These are phyloP conservation scores for Pythium myriotylum DNA, from an alignment of 352 stramenopile species.

Conservation along the genomic window DNA sequence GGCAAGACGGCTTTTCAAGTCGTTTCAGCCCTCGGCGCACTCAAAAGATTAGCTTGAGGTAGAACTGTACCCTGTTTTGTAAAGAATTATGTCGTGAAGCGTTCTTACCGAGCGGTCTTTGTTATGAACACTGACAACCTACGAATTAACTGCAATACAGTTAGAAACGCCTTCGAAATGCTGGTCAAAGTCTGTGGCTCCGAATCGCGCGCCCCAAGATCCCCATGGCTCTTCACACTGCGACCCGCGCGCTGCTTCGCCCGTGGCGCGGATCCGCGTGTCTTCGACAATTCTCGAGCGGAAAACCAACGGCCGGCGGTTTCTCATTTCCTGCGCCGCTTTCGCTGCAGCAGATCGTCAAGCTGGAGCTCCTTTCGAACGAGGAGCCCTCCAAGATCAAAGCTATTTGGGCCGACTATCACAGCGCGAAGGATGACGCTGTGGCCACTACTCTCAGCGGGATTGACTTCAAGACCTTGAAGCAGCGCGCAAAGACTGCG, in stretches of 20 bases:
- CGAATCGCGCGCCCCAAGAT: no score
- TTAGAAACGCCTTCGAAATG: no score
- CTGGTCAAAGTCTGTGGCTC: no score
- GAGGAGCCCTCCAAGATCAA: conserved; percentile 62
- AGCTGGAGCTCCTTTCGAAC: conserved; percentile 78
- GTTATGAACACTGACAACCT: no score
- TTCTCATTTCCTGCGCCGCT: conserved; percentile 87
- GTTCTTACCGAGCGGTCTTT: not conserved
- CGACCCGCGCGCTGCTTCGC: conserved; percentile 13
- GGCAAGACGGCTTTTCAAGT: conserved; percentile 23
- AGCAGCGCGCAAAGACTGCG: conserved; percentile 50
- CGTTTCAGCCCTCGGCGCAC: conserved; percentile 12
- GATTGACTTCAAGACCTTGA: conserved; percentile 45
- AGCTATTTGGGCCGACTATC: conserved; percentile 81
- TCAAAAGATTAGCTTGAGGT: conserved; percentile 7
- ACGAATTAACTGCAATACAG: no score
- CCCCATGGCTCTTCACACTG: not conserved
- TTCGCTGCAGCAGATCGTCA: conserved; percentile 81
- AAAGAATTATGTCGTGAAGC: not conserved
- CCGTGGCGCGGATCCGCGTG: not conserved
- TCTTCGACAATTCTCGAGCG: conserved; percentile 14
- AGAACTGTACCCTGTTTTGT: not conserved
- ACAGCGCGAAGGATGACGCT: conserved; percentile 74
- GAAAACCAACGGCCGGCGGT: conserved; percentile 21
- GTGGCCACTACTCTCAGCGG: conserved; percentile 52